A percentile compares a stretch with the other conserved stretches of the same genome.
Evolutionary conservation across 306 rosid genomes (phyloP).

Genomic region (Rosa chinensis): DNA sequence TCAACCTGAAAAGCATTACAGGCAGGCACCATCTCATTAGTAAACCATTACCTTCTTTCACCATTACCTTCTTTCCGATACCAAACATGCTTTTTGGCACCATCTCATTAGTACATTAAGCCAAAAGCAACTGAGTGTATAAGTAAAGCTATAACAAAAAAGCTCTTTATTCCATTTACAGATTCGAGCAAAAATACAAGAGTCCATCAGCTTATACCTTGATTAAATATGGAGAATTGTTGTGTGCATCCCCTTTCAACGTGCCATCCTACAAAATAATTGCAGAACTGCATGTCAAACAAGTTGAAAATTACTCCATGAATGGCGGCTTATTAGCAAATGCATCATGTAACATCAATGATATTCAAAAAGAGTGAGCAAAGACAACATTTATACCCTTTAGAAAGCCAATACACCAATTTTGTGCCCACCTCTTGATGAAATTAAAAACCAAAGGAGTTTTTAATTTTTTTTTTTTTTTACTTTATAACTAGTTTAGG

Average conservation of each 20-base stretch:
- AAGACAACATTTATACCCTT: not conserved
- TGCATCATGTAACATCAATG: not conserved
- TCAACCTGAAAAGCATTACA: conserved; percentile 64
- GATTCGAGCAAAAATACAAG: not conserved
- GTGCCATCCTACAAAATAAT: conserved; percentile 77
- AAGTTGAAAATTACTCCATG: conserved; percentile 54
- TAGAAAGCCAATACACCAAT: not conserved
- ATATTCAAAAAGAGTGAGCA: not conserved
- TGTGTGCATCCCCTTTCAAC: conserved; percentile 59
- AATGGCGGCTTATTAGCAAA: conserved; percentile 24
- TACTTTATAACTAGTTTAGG: not conserved
- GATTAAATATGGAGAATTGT: conserved; percentile 64
- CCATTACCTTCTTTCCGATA: not conserved
- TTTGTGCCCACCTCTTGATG: not conserved
- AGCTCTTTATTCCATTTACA: conserved; percentile 18
- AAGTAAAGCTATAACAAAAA: not conserved
- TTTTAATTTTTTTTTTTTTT: not conserved
- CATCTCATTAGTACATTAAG: not conserved
- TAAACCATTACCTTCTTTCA: not conserved
- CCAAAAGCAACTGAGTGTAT: not conserved
- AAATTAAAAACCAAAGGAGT: not conserved
- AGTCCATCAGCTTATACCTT: conserved; percentile 58
- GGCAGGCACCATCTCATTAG: not conserved
- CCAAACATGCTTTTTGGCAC: not conserved
- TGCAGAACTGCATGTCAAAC: conserved; percentile 91